Base-by-base conservation (phyloP, 2,329 filamentous ascomycete species). In the Bipolaris bicolor region DNA sequence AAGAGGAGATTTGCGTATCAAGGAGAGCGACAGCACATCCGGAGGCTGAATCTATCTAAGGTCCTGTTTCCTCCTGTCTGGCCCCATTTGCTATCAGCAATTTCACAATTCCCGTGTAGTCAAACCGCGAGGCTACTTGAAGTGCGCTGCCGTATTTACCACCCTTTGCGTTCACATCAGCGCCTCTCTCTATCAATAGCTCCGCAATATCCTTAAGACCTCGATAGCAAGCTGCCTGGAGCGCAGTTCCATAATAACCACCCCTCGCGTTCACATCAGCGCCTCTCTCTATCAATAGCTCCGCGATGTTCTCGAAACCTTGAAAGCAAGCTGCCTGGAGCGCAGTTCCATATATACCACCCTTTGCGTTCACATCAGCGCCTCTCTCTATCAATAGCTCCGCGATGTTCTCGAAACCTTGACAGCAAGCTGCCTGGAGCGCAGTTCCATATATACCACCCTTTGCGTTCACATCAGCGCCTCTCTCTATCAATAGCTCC, bases 401-500 rank as follows among this genome's bases (percentile, higher is more conserved):
- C 6, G 4, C 22, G 3, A 24, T 24, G 5, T 24, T 4, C 22
- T 24, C 5, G 22, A 5, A 1, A 24, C 22, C 22, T 5, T 5
- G 3, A 24, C 22, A 1, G 6, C 22, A 24, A 24, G 22, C 22
- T 24, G 4, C 3, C 22, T 52, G 22, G 16, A 57, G 47, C 31
- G 54, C 43, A 33, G 37, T 52, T 9, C 46, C 41, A 4, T 29
- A 41, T 0, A 22, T 0, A 37, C 29, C 29, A 52, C 37, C 37
- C 22, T 29, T 20, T 0, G 20, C 20, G 16, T 57, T 49, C 1
- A 46, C 7, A 0, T 46, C 2, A 3, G 46, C 52, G 24, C 46
- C 52, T 26, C 29, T 55, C 6, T 46, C 46, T 13, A 55, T 39
- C n/a, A 57, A 37, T n/a, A 54, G 10, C 47, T 11, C 22, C 5